Percentiles rank a stretch among this genome's conserved stretches.
Evolutionary conservation across 768 basidiomycete genomes (phyloP).

Genomic region (Suillus decipiens): DNA sequence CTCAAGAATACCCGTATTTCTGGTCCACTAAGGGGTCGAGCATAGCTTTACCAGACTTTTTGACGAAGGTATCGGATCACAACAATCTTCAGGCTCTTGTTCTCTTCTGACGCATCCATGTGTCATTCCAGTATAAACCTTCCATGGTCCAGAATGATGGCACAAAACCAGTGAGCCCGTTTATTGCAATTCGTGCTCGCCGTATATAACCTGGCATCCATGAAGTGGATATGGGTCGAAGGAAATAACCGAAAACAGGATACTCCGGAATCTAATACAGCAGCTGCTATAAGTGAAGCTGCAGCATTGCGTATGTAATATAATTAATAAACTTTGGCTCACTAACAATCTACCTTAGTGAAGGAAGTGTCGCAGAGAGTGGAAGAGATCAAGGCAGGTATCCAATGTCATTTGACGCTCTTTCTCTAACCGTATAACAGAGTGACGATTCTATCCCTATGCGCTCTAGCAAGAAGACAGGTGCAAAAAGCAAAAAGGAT

Average conservation of each 20-base stretch:
- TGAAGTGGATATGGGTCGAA: slow-evolving; percentile 70
- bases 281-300: slow-evolving; percentile 48
- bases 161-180: slow-evolving; percentile 60
- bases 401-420: not conserved
- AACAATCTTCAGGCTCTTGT: not conserved
- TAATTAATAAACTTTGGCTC: not conserved
- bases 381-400: slow-evolving; percentile 58
- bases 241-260: slow-evolving; percentile 14
- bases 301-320: slow-evolving; percentile 40
- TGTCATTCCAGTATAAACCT: slow-evolving; percentile 58
- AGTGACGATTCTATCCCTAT: slow-evolving; percentile 65
- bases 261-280: slow-evolving; percentile 15
- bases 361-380: slow-evolving; percentile 56
- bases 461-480: slow-evolving; percentile 71
- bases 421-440: slow-evolving; percentile 35
- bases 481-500: slow-evolving; percentile 74
- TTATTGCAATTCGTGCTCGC: not conserved
- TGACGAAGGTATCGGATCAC: slow-evolving; percentile 47
- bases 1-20: slow-evolving; percentile 47
- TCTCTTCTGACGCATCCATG: slow-evolving; percentile 9
- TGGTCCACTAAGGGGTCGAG: slow-evolving; percentile 47
- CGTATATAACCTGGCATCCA: not conserved
- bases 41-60: slow-evolving; percentile 50
- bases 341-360: slow-evolving; percentile 40
- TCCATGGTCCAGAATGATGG: slow-evolving; percentile 81